Evolutionary conservation across 768 basidiomycete genomes (phyloP).

Genomic region (Coprinopsis cinerea): DNA sequence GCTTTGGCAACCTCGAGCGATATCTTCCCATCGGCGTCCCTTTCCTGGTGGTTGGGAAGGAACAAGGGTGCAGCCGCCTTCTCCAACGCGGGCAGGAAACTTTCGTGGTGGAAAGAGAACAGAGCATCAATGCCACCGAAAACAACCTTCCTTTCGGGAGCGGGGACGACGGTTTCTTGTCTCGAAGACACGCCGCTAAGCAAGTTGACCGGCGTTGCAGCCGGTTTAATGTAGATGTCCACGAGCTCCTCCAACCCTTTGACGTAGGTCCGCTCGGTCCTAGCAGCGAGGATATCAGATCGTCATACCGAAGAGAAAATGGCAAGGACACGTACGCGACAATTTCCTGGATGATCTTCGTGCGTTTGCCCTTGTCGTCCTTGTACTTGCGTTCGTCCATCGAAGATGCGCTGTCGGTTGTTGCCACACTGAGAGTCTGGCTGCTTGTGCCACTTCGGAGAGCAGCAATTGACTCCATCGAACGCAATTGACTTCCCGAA

Average conservation of each 20-base stretch:
- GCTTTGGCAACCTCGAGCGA: constrained; percentile 71
- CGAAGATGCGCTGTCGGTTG: constrained; percentile 70
- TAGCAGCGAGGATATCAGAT: constrained; percentile 26
- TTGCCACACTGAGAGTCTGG: constrained; percentile 68
- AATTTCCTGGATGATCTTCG: constrained; percentile 85
- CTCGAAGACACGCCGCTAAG: constrained; percentile 64
- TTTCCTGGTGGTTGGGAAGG: constrained; percentile 38
- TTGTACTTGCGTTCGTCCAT: constrained; percentile 84
- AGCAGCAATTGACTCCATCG: constrained; percentile 55
- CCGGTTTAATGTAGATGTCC: constrained; percentile 91
- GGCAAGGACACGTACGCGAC: constrained; percentile 57
- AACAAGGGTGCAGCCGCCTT: constrained; percentile 66
- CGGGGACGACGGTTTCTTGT: constrained; percentile 83
- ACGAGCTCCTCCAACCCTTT: constrained; percentile 90
- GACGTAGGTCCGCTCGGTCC: constrained; percentile 94
- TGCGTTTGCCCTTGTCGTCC: constrained; percentile 82
- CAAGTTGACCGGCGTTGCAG: constrained; percentile 60
- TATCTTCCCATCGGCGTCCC: constrained; percentile 66
- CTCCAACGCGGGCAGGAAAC: constrained; percentile 89
- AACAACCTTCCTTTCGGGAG: constrained; percentile 82
- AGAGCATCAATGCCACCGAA: constrained; percentile 88
- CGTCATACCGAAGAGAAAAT: constrained; percentile 2
- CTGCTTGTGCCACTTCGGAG: constrained; percentile 54
- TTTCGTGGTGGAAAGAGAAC: constrained; percentile 88
- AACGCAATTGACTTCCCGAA: constrained; percentile 55